Base-by-base conservation (phyloP, 495 filamentous ascomycete genomes). In the Penicillium argentinense region DNA sequence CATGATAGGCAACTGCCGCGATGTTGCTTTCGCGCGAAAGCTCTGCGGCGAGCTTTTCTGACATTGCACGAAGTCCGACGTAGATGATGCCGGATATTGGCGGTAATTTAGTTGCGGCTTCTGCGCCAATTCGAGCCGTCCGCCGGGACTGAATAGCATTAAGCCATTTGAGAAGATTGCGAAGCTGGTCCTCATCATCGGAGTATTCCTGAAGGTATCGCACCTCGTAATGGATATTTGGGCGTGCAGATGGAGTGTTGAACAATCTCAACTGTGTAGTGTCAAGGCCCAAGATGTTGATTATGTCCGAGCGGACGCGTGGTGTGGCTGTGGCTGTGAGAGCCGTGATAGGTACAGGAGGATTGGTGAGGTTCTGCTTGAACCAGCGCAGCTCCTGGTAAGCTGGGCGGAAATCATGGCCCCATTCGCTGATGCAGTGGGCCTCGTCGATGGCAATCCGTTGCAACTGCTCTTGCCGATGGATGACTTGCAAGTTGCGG, bases 351-450 rank as follows among this genome's bases (percentile, higher is more conserved):
- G 92, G 90, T 1, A 96, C 88, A 21, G 84, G 74, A 0, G 91
- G 91, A 47, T 88, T 87, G n/a, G 77, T 81, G 13, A 83, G 74
- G 16, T 81, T 81, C 21, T 78, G 73, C 49, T 86, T 88, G 72
- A 97, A 95, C 82, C 87, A 96, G 5, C 82, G 83, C n/a, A 97
- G 78, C 18, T 85, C 77, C 54, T 89, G 88, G 67, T 96, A 97
- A 24, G 89, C 85, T 13, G 86, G 87, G n/a, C 92, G 86, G 58
- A 97, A 97, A 64, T 97, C 92, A 62, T 97, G 91, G 13, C 92
- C 92, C 92, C 92, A 97, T 83, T 97, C 91, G 8, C 86, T 91
- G 52, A 97, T 96, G 63, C 92, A 97, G 62, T 97, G 92, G 11
- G 92, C 92, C 69, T 97, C 92, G 67, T 97, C 92, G 36, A 97